Conservation (phyloP, 768 basidiomycete species). For the Lactarius hengduanensis region DNA sequence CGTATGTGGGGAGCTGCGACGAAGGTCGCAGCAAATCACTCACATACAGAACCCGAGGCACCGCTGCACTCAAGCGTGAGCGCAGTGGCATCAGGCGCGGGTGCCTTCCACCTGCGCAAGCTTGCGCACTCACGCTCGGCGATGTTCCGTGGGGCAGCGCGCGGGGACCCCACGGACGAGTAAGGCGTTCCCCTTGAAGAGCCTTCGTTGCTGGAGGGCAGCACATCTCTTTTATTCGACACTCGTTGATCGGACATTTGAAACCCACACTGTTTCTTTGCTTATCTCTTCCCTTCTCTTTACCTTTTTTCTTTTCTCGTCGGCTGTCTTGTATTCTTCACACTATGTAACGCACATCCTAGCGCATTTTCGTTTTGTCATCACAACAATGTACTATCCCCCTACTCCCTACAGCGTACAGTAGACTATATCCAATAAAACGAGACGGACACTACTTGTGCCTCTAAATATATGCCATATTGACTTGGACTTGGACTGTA, state of each 20-base stretch:
- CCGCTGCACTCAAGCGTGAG: constrained; percentile 30
- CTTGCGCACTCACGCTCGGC: constrained; percentile 47
- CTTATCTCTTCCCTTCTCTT: constrained; percentile 15
- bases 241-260: constrained; percentile 22
- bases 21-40: constrained; percentile 34
- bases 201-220: constrained; percentile 23
- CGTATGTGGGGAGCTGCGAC: constrained; percentile 73
- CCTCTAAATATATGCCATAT: constrained; percentile 4
- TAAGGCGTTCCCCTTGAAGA: not conserved
- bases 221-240: constrained; percentile 19
- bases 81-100: constrained; percentile 32
- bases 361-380: constrained; percentile 25
- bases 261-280: constrained; percentile 12
- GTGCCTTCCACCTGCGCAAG: constrained; percentile 39
- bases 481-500: constrained; percentile 2
- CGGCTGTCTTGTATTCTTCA: constrained; percentile 12
- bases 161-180: constrained; percentile 10
- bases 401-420: constrained; percentile 5
- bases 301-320: not conserved
- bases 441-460: constrained; percentile 18
- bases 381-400: constrained; percentile 22
- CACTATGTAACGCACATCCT: constrained; percentile 25
- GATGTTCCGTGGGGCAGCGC: constrained; percentile 38
- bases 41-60: constrained; percentile 22
- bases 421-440: constrained; percentile 15